Evolutionary conservation across 352 stramenopile species (phyloP), one percentile per base, ranked within the genome.

Genomic region (Globisporangium cystogenes): DNA sequence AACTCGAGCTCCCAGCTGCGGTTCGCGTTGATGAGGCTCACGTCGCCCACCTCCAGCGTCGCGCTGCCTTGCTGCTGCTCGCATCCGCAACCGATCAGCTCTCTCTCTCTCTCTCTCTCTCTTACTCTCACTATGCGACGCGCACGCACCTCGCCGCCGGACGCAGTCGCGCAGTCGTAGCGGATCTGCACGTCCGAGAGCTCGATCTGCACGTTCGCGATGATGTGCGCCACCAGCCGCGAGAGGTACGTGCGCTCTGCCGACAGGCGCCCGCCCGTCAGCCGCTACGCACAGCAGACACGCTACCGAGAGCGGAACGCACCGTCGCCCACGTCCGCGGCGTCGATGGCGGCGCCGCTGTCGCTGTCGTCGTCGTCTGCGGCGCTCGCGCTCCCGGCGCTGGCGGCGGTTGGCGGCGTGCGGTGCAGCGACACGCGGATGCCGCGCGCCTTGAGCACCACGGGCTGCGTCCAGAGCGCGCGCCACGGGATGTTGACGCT

Each of bases 401-500:
- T 33, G 12, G 48, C 48, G 4, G 51, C 53, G 3, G 48, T 33
- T 0, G 47, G 42, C 53, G 76, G 58, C 20, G 76, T 80, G 33
- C 84, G 72, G 40, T 93, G 80, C 48, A 90, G 57, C 33, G 71
- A 77, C 16, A 95, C 73, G 53, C 73, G 82, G 43, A 95, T 87
- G 15, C 66, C 49, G 18, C 85, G 70, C 52, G 81, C 85, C 35
- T 82, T 85, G 46, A 95, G 79, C 53, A 91, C 71, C 21, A 95
- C 80, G 0, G 82, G 70, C 53, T 92, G 82, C 37, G 76, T 93
- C 84, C 84, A 95, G 18, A 95, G 63, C 47, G 80, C 64, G 29
- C 84, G 78, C 84, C 84, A 95, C 18, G 84, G 84, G 57, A 95
- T 93, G 57, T 90, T 88, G 46, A 93, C 70, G 58, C 76, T 87